phyloP scores from a whole-genome alignment of 495 filamentous ascomycete genomes.

The Immersiella caudata region DNA sequence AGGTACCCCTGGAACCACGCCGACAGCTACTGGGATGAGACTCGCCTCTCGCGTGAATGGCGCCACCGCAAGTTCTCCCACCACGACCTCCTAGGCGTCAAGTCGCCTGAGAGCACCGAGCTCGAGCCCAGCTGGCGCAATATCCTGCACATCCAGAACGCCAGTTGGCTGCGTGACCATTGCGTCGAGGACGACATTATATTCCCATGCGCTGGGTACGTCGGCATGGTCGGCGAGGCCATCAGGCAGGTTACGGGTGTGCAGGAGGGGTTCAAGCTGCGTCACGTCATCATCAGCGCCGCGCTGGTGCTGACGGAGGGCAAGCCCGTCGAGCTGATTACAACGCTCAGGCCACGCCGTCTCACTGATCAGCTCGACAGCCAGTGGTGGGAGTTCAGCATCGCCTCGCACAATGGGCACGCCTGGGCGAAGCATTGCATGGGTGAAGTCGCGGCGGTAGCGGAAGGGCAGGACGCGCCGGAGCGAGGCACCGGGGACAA shows the following conservation, averaged over 20 bases:
- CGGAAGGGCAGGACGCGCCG: too few relatives aligned
- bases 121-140: constrained; percentile 46
- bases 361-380: constrained; percentile 43
- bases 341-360: constrained; percentile 37
- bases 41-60: background rate
- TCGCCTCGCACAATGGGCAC: constrained; percentile 41
- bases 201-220: background rate
- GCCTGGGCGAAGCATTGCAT: constrained; percentile 48
- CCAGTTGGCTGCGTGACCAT: constrained; percentile 51
- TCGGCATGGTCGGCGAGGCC: constrained; percentile 6
- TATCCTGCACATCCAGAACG: constrained; percentile 38
- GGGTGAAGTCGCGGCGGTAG: constrained; percentile 29
- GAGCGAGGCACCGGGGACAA: too few relatives aligned
- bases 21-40: constrained; percentile 7
- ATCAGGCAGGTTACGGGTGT: too few relatives aligned
- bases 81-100: constrained; percentile 8
- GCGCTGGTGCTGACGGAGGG: constrained; percentile 45
- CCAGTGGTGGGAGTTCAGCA: constrained; percentile 49
- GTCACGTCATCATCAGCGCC: constrained; percentile 36
- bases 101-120: background rate
- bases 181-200: constrained; percentile 27
- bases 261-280: constrained; percentile 35
- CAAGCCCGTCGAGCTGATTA: constrained; percentile 45
- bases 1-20: constrained; percentile 16
- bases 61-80: background rate